Conservation (phyloP, 1,284 basidiomycete genomes). For the Ceratobasidium sp. region DNA sequence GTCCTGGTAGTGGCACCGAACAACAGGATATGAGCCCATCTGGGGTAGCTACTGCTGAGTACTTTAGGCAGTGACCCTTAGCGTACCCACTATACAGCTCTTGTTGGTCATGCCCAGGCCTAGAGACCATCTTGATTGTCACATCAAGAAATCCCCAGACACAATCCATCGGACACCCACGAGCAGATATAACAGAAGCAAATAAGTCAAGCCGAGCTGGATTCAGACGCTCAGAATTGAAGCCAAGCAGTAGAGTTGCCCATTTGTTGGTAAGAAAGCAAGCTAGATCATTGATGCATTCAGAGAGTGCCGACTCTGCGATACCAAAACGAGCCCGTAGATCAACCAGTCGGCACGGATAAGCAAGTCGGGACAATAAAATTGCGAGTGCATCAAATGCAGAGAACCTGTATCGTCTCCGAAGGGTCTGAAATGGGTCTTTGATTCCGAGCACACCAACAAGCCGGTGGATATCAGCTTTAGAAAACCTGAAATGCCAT, state of each 20-base stretch:
- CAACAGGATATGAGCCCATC: background rate
- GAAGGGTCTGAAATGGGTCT: background rate
- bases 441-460: background rate
- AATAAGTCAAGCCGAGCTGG: background rate
- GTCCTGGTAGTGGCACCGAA: background rate
- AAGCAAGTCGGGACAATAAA: background rate
- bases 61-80: background rate
- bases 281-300: background rate
- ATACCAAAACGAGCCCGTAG: background rate
- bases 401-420: background rate
- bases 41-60: background rate
- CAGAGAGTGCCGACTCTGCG: background rate
- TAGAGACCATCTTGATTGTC: background rate
- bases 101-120: background rate
- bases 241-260: background rate
- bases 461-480: background rate
- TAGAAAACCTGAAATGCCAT: background rate
- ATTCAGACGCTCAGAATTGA: background rate
- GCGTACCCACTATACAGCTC: background rate
- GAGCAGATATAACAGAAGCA: background rate
- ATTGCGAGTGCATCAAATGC: background rate
- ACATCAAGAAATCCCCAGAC: background rate
- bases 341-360: slow-evolving; percentile 1
- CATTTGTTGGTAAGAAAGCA: background rate
- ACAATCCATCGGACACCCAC: slow-evolving; percentile 3